Conservation (phyloP, 768 basidiomycete genomes). For the Mycena venus region DNA sequence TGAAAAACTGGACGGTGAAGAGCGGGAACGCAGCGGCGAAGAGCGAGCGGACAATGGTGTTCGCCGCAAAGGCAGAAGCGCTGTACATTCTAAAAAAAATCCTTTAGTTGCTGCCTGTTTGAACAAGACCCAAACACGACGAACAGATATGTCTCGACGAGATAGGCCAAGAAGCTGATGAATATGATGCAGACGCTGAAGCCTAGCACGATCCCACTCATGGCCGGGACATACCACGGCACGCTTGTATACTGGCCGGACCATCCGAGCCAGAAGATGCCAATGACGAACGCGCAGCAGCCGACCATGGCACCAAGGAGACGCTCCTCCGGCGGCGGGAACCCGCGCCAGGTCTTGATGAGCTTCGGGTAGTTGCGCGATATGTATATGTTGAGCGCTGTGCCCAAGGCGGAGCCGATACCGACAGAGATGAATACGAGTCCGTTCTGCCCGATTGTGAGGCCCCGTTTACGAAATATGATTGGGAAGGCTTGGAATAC, state of each 20-base stretch:
- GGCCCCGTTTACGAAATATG: conserved; percentile 53
- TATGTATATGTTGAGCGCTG: conserved; percentile 54
- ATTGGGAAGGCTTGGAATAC: conserved; percentile 72
- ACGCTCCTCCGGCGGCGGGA: conserved; percentile 74
- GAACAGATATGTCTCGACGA: conserved; percentile 70
- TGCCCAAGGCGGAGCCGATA: conserved; percentile 61
- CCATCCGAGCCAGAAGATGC: conserved; percentile 81
- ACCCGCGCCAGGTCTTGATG: conserved; percentile 62
- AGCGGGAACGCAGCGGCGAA: conserved; percentile 74
- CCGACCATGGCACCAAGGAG: conserved; percentile 68
- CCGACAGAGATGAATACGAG: conserved; percentile 71
- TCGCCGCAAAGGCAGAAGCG: conserved; percentile 75
- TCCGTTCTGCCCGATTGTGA: conserved; percentile 56
- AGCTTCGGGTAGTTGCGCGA: conserved; percentile 56
- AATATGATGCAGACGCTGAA: conserved; percentile 66
- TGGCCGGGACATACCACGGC: conserved; percentile 70
- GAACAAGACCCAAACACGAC: conserved; percentile 16
- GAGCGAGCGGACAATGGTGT: conserved; percentile 69
- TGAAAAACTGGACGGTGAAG: conserved; percentile 77
- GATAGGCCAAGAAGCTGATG: conserved; percentile 71
- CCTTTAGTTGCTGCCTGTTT: too few relatives aligned
- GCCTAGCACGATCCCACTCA: conserved; percentile 65
- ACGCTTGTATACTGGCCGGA: conserved; percentile 64
- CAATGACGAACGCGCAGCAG: conserved; percentile 66
- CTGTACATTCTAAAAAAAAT: conserved; percentile 55